These are phyloP conservation scores for Bipolaris zeicola DNA, from an alignment of 2,329 filamentous ascomycete genomes.

Conservation along the genomic window DNA sequence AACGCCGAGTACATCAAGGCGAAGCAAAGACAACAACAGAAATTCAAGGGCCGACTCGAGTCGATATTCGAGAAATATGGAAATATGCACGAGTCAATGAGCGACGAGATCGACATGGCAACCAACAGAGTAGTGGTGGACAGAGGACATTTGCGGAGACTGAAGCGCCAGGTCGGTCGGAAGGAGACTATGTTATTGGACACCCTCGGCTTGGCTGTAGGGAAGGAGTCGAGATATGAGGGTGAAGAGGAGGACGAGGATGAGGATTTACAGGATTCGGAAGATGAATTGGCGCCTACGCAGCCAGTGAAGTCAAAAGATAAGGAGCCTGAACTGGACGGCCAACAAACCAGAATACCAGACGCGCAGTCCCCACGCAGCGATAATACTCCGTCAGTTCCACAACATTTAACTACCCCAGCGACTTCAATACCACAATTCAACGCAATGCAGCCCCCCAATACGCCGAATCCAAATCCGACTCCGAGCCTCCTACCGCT, in stretches of 20 bases:
- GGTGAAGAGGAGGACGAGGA: slow-evolving; percentile 40
- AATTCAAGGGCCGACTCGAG: slow-evolving; percentile 73
- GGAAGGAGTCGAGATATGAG: slow-evolving; percentile 45
- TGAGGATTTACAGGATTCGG: slow-evolving; percentile 18
- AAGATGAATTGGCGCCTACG: slow-evolving; percentile 41
- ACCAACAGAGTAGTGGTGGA: slow-evolving; percentile 85
- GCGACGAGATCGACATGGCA: slow-evolving; percentile 85
- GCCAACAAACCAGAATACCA: background rate
- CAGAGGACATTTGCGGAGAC: slow-evolving; percentile 79
- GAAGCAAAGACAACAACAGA: slow-evolving; percentile 47
- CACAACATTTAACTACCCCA: background rate
- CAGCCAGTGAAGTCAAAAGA: slow-evolving; percentile 17
- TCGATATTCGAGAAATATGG: slow-evolving; percentile 88
- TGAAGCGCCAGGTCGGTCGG: slow-evolving; percentile 47
- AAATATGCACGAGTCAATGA: slow-evolving; percentile 79
- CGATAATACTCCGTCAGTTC: background rate
- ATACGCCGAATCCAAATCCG: slow-evolving; percentile 23
- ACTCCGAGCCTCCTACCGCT: slow-evolving; percentile 28
- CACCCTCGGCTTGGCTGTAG: slow-evolving; percentile 32
- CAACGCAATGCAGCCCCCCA: slow-evolving; percentile 11
- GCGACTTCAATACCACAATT: slow-evolving; percentile 6
- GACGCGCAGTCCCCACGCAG: background rate
- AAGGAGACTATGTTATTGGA: slow-evolving; percentile 30
- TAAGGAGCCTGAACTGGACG: background rate
- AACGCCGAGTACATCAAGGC: slow-evolving; percentile 46